Evolutionary conservation across 2,329 filamentous ascomycete species (phyloP).

Genomic region (Iodosphaeria phyllophila): DNA sequence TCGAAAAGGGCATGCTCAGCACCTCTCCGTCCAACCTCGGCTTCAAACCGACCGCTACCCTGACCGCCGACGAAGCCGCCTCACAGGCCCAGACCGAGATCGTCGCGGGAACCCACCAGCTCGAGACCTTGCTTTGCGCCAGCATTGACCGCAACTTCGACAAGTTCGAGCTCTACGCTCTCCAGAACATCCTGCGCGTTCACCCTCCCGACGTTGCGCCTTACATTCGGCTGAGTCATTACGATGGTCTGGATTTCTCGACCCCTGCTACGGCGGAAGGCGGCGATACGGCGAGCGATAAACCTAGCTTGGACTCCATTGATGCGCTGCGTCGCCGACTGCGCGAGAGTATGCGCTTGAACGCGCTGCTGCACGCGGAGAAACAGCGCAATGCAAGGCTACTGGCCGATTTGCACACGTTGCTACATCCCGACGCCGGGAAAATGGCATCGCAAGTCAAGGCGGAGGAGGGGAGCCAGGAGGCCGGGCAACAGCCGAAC

Average conservation of each 20-base stretch:
- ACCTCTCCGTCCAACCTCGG: constrained; percentile 62
- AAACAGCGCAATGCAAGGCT: constrained; percentile 23
- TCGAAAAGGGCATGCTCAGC: constrained; percentile 64
- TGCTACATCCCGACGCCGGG: too few species aligned
- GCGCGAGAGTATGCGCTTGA: constrained; percentile 30
- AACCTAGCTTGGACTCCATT: constrained; percentile 48
- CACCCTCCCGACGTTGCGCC: constrained; percentile 43
- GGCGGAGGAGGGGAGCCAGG: constrained; percentile 8
- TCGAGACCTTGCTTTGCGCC: constrained; percentile 65
- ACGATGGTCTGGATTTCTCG: constrained; percentile 45
- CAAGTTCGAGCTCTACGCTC: constrained; percentile 73
- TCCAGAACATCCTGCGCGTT: constrained; percentile 68
- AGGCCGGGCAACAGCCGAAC: too few species aligned
- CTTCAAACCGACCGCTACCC: constrained; percentile 33
- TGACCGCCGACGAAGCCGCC: constrained; percentile 15
- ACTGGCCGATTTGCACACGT: constrained; percentile 13
- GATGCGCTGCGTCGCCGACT: constrained; percentile 55
- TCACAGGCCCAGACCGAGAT: constrained; percentile 47
- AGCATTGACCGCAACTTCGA: constrained; percentile 76
- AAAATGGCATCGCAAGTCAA: constrained; percentile 10
- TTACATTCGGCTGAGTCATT: constrained; percentile 73
- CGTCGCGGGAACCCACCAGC: constrained; percentile 70
- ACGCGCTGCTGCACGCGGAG: constrained; percentile 35
- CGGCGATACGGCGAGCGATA: constrained; percentile 10
- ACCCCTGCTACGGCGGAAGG: constrained; percentile 5